A percentile compares a stretch with the other conserved stretches of the same genome.
Evolutionary conservation across 345 rosid species (phyloP).

Genomic region (Citropsis articulata): DNA sequence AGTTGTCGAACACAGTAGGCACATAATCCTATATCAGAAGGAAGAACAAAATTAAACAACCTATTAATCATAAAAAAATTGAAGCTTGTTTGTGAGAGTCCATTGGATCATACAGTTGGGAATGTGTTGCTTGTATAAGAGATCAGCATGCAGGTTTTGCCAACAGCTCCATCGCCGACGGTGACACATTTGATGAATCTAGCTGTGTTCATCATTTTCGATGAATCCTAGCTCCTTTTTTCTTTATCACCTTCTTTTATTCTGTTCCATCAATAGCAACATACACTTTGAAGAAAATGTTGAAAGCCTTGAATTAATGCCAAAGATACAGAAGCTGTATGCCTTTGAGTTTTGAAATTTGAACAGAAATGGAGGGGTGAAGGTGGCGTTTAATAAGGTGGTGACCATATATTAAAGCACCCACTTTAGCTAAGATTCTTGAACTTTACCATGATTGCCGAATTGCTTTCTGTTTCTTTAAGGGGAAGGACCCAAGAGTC

Average conservation of each 20-base stretch:
- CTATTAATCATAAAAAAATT: background rate
- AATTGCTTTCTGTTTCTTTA: constrained; percentile 50
- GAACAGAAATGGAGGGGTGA: constrained; percentile 28
- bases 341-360: constrained; percentile 18
- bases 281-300: background rate
- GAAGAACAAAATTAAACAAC: background rate
- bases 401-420: constrained; percentile 5
- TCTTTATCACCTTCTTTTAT: background rate
- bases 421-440: constrained; percentile 23
- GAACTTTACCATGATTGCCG: constrained; percentile 32
- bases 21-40: constrained; percentile 38
- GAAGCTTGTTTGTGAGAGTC: background rate
- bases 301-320: background rate
- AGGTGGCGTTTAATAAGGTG: constrained; percentile 21
- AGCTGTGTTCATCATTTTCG: constrained; percentile 38
- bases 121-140: constrained; percentile 60
- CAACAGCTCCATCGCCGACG: constrained; percentile 58
- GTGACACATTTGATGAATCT: constrained; percentile 60
- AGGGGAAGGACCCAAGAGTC: constrained; percentile 35
- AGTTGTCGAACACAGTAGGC: constrained; percentile 55
- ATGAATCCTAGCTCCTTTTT: background rate
- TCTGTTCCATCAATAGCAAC: background rate
- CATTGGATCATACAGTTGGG: constrained; percentile 33
- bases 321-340: constrained; percentile 4
- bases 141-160: constrained; percentile 56